Base-by-base conservation (phyloP, 495 filamentous ascomycete genomes). In the Penicillium odoratum region DNA sequence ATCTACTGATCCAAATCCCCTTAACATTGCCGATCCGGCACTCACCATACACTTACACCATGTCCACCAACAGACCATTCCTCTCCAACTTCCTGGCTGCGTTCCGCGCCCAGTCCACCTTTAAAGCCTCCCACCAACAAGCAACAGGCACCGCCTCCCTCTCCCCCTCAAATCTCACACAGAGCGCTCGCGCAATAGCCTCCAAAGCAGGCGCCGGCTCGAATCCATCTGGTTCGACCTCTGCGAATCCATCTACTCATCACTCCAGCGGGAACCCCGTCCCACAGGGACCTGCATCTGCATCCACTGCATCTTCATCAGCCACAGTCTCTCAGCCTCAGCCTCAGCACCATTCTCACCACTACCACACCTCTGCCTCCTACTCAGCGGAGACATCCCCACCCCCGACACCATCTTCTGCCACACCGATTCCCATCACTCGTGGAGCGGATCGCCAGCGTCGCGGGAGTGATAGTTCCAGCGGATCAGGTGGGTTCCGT, bases 31-130 rank as follows among this genome's bases (percentile, higher is more conserved):
- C 8, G n/a, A 21, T 43, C 36, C 25, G 46, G 29, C 30, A 28
- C 31, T 34, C 34, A 15, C 33, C 29, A 13, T 42, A 47, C 29
- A 26, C 43, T 10, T 25, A 38, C 26, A 46, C 25, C 56, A 78
- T 79, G 76, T 69, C 88, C 1, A 90, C 88, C 56, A 91, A 93
- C 77, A 80, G 89, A 40, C 88, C 91, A 54, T 93, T 93, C 81
- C 81, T 95, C 60, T 85, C 88, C 55, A 91, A 89, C 78, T 91
- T 95, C 81, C 83, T 95, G 60, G 87, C 89, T 67, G 89, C 90
- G 62, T 93, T 93, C 71, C 86, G 91, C 48, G 79, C 83, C 58
- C 81, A 83, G 69, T 83, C 79, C 38, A 74, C 78, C 60, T 75
- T 70, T 55, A 80, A 81, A 58, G 63, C 78, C 40, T 66, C 79